Base-by-base conservation (phyloP, 164 flowering plant species). In the Magnolia officinalis region DNA sequence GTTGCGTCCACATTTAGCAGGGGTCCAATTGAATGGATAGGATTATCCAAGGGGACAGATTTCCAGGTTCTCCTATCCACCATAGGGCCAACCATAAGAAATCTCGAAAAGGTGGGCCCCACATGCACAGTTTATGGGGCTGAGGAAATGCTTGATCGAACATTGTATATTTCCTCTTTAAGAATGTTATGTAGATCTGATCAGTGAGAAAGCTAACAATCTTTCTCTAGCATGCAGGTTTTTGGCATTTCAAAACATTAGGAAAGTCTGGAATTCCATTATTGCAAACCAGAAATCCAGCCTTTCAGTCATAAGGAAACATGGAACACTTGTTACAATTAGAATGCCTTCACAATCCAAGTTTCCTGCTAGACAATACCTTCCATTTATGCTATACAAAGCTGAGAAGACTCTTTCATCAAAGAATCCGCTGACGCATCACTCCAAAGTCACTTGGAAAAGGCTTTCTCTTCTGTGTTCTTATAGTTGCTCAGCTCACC, bases 371-470 rank as follows among this genome's bases (percentile, higher is more conserved):
- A 82, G 83, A 77, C 80, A 16, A 70, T 65, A 77, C 76, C 49
- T 75, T 61, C 74, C 83, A 19, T 74, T 59, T 50, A 71, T 59
- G 9, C 59, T 75, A 20, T 58, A 50, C 11, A 78, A 78, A 74
- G 76, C 76, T 23, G 84, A 80, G 50, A 76, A 65, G 11, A 51
- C 73, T 13, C 18, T 75, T 58, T 80, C 87, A 31, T 72, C 82
- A 63, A 82, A 83, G 71, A 63, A 69, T 76, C 70, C n/a, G 20
- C 58, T 86, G 72, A 71, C 86, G 21, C 66, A 66, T 29, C 83
- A 82, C 79, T 86, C 90, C 20, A 91, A 87, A 80, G 72, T 86
- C 79, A 85, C 89, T 50, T 88, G 92, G 91, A 90, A 80, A 75
- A 82, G 87, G 86, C 85, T 89, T 67, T 84, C 78, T 73, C 85